phyloP scores from a whole-genome alignment of 352 stramenopile species.

The Aphanomyces euteiches region DNA sequence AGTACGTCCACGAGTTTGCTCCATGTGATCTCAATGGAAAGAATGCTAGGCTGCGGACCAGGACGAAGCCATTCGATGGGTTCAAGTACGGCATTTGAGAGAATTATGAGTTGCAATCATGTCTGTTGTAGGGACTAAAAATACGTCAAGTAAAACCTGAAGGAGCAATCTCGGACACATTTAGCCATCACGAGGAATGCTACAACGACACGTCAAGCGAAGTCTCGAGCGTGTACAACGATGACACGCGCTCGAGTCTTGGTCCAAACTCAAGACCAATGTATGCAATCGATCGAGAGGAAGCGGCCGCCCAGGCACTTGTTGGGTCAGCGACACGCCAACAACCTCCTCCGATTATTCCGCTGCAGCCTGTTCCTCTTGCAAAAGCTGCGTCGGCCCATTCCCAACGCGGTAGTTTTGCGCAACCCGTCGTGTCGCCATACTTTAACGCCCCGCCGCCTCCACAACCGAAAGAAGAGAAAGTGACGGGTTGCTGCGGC shows the following conservation, averaged over 20 bases:
- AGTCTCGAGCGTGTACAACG: conserved; percentile 50
- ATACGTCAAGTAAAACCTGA: conserved; percentile 68
- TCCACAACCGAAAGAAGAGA: conserved; percentile 18
- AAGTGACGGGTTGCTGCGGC: conserved; percentile 24
- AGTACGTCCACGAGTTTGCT: conserved; percentile 31
- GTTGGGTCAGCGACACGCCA: conserved; percentile 14
- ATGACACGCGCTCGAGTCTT: conserved; percentile 14
- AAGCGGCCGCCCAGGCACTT: conserved; percentile 20
- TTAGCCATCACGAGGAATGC: conserved; percentile 74
- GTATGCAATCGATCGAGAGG: conserved; percentile 21
- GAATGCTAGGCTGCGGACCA: conserved; percentile 51
- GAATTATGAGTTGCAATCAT: too few species aligned
- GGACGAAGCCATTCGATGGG: conserved; percentile 58
- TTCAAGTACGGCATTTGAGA: conserved; percentile 38
- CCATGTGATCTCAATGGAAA: not conserved
- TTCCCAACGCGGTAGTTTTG: not conserved
- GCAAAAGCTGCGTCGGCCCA: conserved; percentile 1
- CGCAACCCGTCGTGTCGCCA: not conserved
- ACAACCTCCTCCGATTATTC: not conserved
- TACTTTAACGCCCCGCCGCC: not conserved
- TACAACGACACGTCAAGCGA: conserved; percentile 77
- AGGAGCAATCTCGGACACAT: conserved; percentile 68
- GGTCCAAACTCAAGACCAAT: conserved; percentile 8
- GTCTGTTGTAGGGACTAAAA: conserved; percentile 47
- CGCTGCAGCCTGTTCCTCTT: conserved; percentile 14